Evolutionary conservation across 129 eudicot species (phyloP).

Genomic region (Lactuca saligna): DNA sequence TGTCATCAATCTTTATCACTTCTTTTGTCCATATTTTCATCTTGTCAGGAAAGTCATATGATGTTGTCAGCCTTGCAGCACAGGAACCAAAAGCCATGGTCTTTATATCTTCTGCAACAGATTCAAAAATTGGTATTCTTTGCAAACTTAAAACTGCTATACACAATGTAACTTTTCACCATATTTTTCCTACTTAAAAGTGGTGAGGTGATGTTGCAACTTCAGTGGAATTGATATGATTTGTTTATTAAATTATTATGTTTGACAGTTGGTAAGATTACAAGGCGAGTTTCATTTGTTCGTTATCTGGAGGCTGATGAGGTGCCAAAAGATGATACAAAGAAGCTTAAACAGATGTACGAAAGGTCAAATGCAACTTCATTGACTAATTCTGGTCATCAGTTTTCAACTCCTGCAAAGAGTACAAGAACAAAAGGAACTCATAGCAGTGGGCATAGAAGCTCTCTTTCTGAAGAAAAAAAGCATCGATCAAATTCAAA

Average conservation of each 20-base stretch:
- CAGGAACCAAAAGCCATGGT: slow-evolving; percentile 67
- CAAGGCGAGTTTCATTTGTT: slow-evolving; percentile 64
- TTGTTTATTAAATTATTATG: background rate
- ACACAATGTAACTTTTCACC: no score
- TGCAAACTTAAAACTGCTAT: background rate
- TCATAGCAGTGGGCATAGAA: slow-evolving; percentile 45
- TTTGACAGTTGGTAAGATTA: slow-evolving; percentile 68
- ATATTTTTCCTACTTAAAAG: no score
- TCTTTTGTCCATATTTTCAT: background rate
- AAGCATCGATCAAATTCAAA: slow-evolving; percentile 19
- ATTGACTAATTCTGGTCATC: slow-evolving; percentile 48
- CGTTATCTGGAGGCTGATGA: slow-evolving; percentile 75
- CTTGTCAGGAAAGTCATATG: slow-evolving; percentile 69
- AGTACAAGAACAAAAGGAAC: slow-evolving; percentile 46
- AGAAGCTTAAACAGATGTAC: slow-evolving; percentile 37
- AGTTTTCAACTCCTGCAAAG: slow-evolving; percentile 49
- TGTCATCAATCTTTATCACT: no score
- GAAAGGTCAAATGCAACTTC: slow-evolving; percentile 50
- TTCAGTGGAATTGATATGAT: background rate
- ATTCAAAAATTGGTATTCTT: slow-evolving; percentile 57
- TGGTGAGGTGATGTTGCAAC: no score
- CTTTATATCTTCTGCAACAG: slow-evolving; percentile 56
- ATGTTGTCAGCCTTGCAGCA: slow-evolving; percentile 47
- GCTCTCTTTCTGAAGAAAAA: slow-evolving; percentile 36
- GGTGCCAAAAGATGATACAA: slow-evolving; percentile 39